Evolutionary conservation across 225 moss, liverwort and hornwort species (phyloP), one percentile per base, ranked within the genome.

Genomic region (Marchantia polymorpha): DNA sequence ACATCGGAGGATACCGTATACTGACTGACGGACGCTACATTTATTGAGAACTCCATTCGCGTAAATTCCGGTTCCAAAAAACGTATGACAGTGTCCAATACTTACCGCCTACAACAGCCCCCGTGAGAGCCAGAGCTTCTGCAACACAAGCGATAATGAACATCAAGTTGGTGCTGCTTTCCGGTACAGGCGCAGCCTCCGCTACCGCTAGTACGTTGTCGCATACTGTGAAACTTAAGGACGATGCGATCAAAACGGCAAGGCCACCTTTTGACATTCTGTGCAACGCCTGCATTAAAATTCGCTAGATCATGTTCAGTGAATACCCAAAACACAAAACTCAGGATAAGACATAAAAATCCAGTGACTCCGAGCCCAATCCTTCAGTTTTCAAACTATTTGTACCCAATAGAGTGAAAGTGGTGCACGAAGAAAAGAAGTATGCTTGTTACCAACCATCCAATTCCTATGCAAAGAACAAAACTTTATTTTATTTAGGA

Each of bases 101-200:
- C 85, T 70, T 83, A 88, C 87, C 87, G 76, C 87, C 87, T 65
- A 88, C 87, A 25, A 85, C 85, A 72, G 87, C 87, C 85, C 87
- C 87, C 49, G 87, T 88, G 48, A 88, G 87, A 75, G 87, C 87
- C 71, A 88, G 67, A 59, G 84, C 87, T 81, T 88, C 87, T 56
- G 65, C 87, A 19, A 88, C 23, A 70, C 84, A 84, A 17, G 84
- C 81, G 52, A 88, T 72, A 39, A 88, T 63, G 60, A 88, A 82
- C 81, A 82, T 88, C 74, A 84, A 80, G 67, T 83, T 88, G 54
- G 83, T 75, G 52, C 80, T 76, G 8, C 52, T 80, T 46, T 74
- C 74, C 27, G 87, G n/a, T 14, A 11, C 67, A 0, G 60, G 46
- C n/a, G 74, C 63, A 55, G 82, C 75, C 73, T 82, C 72, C 78